phyloP scores from a whole-genome alignment of 2,329 filamentous ascomycete genomes.

The Zymoseptoria pseudotritici region DNA sequence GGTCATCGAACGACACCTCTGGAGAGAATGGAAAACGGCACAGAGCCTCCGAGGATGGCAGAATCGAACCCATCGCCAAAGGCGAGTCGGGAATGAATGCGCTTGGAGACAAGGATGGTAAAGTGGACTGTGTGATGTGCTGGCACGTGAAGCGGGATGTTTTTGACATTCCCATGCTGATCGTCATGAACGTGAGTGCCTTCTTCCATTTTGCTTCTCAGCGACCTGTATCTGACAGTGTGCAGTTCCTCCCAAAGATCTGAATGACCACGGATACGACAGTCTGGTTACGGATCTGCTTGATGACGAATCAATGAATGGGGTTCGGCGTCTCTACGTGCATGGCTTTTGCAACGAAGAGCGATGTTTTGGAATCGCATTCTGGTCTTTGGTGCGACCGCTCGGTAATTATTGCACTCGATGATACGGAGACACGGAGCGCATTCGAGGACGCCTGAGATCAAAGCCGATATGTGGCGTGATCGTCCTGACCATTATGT shows the following conservation, averaged over 20 bases:
- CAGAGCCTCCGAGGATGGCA: constrained; percentile 18
- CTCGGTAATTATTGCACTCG: background rate
- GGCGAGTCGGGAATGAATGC: constrained; percentile 73
- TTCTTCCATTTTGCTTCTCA: background rate
- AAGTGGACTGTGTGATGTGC: constrained; percentile 90
- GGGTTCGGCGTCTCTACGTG: background rate
- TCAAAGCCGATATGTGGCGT: background rate
- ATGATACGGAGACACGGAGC: background rate
- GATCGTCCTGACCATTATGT: background rate
- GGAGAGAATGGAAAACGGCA: constrained; percentile 25
- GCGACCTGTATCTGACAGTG: background rate
- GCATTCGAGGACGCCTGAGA: background rate
- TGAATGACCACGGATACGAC: background rate
- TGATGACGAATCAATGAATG: background rate
- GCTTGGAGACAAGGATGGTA: constrained; percentile 73
- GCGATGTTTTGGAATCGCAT: background rate
- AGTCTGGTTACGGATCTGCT: background rate
- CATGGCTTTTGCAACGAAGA: background rate
- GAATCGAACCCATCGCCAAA: constrained; percentile 32
- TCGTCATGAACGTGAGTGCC: constrained; percentile 87
- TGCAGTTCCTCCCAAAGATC: background rate
- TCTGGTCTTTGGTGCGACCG: background rate
- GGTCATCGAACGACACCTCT: constrained; percentile 43
- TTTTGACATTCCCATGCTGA: constrained; percentile 97
- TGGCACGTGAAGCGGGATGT: constrained; percentile 96